phyloP scores from a whole-genome alignment of 305 asterid genomes.

The Rubia peregrina region DNA sequence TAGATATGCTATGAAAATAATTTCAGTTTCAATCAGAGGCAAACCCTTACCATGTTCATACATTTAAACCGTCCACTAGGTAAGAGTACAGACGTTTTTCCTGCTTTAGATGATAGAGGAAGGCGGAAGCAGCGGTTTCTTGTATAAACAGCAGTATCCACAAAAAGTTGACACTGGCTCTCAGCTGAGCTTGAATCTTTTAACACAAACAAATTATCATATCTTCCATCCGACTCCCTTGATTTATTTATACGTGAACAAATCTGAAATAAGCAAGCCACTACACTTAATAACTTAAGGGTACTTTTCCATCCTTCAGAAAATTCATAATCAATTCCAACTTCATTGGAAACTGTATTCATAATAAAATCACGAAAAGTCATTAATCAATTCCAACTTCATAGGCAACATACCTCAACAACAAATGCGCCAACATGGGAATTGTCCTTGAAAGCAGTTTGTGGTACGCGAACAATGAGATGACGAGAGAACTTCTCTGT shows the following conservation, averaged over 20 bases:
- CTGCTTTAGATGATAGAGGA: conserved; percentile 86
- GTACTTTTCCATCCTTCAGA: not conserved
- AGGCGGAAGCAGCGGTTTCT: conserved; percentile 96
- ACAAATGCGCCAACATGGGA: conserved; percentile 88
- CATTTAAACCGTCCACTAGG: conserved; percentile 93
- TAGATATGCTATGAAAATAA: not conserved
- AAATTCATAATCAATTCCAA: not conserved
- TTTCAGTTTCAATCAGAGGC: conserved; percentile 6
- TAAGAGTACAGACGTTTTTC: conserved; percentile 69
- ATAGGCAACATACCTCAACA: conserved; percentile 60
- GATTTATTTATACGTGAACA: conserved; percentile 62
- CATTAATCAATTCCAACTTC: not conserved
- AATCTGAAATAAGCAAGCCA: conserved; percentile 33
- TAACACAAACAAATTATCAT: conserved; percentile 49
- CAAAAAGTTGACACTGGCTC: conserved; percentile 46
- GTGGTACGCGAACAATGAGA: conserved; percentile 69
- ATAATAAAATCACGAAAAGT: not conserved
- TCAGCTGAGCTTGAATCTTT: conserved; percentile 57
- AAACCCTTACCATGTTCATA: conserved; percentile 65
- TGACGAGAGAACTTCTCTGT: conserved; percentile 90
- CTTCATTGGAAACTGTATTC: not conserved
- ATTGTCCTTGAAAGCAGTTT: conserved; percentile 87
- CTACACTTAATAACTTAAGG: not conserved
- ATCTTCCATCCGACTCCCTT: conserved; percentile 52
- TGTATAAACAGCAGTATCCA: conserved; percentile 91